phyloP scores from a whole-genome alignment of 2,329 filamentous ascomycete genomes.

The Neopestalotiopsis clavispora region DNA sequence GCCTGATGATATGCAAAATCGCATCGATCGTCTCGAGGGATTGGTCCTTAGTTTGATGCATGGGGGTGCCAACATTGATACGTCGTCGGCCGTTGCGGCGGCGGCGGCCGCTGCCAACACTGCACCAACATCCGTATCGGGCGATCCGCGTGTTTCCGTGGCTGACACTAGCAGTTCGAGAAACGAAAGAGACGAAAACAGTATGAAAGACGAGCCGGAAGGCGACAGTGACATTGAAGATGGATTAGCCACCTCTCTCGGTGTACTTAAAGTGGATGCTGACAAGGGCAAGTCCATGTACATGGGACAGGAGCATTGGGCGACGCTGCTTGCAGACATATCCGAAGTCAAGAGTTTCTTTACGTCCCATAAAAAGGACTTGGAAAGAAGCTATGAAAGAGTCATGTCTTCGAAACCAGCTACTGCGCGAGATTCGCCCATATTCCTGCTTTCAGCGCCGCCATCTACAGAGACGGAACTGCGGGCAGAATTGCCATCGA shows the following conservation, averaged over 20 bases:
- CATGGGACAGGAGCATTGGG: slow-evolving; percentile 84
- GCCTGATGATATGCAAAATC: slow-evolving; percentile 97
- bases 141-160: slow-evolving; percentile 37
- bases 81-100: slow-evolving; percentile 33
- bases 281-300: slow-evolving; percentile 82
- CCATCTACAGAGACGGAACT: slow-evolving; percentile 78
- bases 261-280: slow-evolving; percentile 80
- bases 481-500: slow-evolving; percentile 78
- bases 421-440: slow-evolving; percentile 67
- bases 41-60: slow-evolving; percentile 94
- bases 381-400: slow-evolving; percentile 80
- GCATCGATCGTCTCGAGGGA: slow-evolving; percentile 92
- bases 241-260: slow-evolving; percentile 72
- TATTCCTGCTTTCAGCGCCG: slow-evolving; percentile 78
- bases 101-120: slow-evolving; percentile 24
- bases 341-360: slow-evolving; percentile 95
- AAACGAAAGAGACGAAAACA: slow-evolving; percentile 60
- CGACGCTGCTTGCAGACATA: slow-evolving; percentile 79
- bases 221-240: slow-evolving; percentile 75
- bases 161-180: slow-evolving; percentile 51
- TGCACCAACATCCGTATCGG: slow-evolving; percentile 30
- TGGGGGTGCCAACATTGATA: slow-evolving; percentile 66
- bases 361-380: slow-evolving; percentile 81
- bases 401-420: slow-evolving; percentile 72
- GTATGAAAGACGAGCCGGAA: slow-evolving; percentile 54